Conservation (phyloP, 2,329 filamentous ascomycete genomes). For the Davidsoniella neocaledoniae region DNA sequence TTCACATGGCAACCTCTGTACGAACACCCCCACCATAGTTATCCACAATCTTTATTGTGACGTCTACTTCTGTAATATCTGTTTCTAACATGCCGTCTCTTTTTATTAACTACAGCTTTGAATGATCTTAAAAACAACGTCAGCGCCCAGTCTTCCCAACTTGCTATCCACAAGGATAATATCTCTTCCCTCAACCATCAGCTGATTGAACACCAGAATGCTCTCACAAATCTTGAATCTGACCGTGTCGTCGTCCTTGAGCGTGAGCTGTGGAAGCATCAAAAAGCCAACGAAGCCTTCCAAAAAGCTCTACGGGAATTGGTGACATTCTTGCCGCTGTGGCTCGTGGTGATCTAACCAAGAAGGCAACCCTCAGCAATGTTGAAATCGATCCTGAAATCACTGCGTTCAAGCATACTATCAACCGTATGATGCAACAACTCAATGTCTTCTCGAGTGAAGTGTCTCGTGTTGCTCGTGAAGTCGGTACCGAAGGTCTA, state of each 20-base stretch:
- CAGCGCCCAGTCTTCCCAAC: slow-evolving; percentile 82
- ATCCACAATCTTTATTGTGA: no score
- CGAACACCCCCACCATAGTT: no score
- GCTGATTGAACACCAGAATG: slow-evolving; percentile 61
- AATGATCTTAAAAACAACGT: slow-evolving; percentile 50
- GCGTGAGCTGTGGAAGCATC: slow-evolving; percentile 87
- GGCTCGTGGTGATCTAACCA: slow-evolving; percentile 85
- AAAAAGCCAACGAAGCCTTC: slow-evolving; percentile 96
- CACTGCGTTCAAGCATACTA: slow-evolving; percentile 91
- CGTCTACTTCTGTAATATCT: no score
- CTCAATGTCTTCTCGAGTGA: slow-evolving; percentile 92
- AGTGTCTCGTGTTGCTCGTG: slow-evolving; percentile 82
- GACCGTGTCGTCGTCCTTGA: slow-evolving; percentile 84
- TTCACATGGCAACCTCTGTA: slow-evolving; percentile 19
- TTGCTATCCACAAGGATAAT: slow-evolving; percentile 72
- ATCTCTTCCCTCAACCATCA: slow-evolving; percentile 75
- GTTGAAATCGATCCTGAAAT: slow-evolving; percentile 98
- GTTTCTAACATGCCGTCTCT: no score
- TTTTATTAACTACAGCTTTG: no score
- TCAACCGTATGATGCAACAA: slow-evolving; percentile 99
- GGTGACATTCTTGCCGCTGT: slow-evolving; percentile 95
- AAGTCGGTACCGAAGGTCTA: slow-evolving; percentile 90
- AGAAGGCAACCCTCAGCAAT: slow-evolving; percentile 89
- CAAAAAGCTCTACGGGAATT: slow-evolving; percentile 94
- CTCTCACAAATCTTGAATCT: slow-evolving; percentile 64